Evolutionary conservation across 2,329 filamentous ascomycete species (phyloP).

Genomic region (Didymella pinodella): DNA sequence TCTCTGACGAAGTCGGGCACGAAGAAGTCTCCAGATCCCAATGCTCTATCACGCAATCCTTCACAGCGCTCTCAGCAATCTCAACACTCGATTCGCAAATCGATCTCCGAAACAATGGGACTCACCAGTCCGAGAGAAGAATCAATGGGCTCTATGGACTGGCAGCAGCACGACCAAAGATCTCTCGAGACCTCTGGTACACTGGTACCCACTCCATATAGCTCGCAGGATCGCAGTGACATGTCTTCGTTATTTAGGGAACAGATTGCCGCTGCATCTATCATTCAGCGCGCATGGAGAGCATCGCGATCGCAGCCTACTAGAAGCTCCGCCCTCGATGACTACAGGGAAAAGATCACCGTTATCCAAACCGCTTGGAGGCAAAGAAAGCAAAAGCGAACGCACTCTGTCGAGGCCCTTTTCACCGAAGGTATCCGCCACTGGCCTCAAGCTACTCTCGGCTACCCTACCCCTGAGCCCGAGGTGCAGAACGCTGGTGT

Average conservation of each 20-base stretch:
- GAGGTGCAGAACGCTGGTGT: conserved; percentile 33
- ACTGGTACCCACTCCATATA: conserved; percentile 39
- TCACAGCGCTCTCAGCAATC: conserved; percentile 47
- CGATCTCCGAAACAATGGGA: conserved; percentile 42
- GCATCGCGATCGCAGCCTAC: conserved; percentile 34
- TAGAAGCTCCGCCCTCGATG: conserved; percentile 37
- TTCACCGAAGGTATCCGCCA: conserved; percentile 43
- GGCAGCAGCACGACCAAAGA: conserved; percentile 32
- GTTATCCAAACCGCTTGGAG: conserved; percentile 51
- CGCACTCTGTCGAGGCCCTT: conserved; percentile 43
- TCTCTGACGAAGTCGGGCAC: conserved; percentile 42
- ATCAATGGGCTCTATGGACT: conserved; percentile 38
- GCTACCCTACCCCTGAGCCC: conserved; percentile 46
- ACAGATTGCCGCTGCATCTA: conserved; percentile 42
- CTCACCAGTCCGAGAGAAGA: conserved; percentile 44
- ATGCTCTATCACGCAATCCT: conserved; percentile 38
- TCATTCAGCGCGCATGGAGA: conserved; percentile 50
- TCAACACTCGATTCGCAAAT: conserved; percentile 45
- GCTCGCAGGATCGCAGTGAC: conserved; percentile 39
- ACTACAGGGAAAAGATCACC: conserved; percentile 51
- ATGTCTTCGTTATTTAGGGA: conserved; percentile 38
- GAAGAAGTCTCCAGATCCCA: conserved; percentile 39
- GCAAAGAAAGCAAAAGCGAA: conserved; percentile 41
- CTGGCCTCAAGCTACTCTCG: conserved; percentile 46
- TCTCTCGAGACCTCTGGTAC: conserved; percentile 40